Base-by-base conservation (phyloP, 2,329 filamentous ascomycete species). In the Pseudopyricularia javanii region DNA sequence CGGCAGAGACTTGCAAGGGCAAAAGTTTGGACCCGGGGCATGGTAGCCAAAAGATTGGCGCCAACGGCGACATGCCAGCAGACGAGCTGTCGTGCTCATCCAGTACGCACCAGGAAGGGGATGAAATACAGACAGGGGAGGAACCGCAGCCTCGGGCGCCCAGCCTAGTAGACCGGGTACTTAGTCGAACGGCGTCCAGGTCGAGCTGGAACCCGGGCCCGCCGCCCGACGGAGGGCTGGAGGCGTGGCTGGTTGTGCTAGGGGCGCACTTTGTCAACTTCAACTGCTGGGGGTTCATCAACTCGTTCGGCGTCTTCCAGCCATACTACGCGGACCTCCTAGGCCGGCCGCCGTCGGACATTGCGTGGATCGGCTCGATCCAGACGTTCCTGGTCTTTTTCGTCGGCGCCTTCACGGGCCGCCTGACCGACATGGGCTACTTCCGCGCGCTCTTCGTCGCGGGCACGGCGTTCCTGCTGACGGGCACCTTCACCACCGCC, bases 251-350 rank as follows among this genome's bases (percentile, higher is more conserved):
- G 3, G 66, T 65, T 69, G 70, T 66, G 28, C 54, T 66, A 7
- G 66, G 66, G 47, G 65, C 61, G 0, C 75, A 78, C 57, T 58
- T 78, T 2, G 66, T 74, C 17, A 66, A 77, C 47, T 72, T 73
- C 66, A 74, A 45, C 11, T 45, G 40, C 22, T 45, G 40, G 74
- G 77, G 77, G 33, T 70, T 74, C 57, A 70, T 77, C 57, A 77
- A 74, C 63, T 76, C 74, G 1, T 80, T 79, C 54, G 76, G 76
- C n/a, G 65, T 73, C 4, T 80, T 78, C 58, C 74, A 80, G 55
- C 64, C 72, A 0, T 78, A 79, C 64, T 80, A 79, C 61, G 66
- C 63, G 4, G 60, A 64, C 4, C 55, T 62, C 6, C 67, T 75
- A 0, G 56, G 57, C 4, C 68, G 68, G 0, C 58, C 70, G 0